Evolutionary conservation across 2,329 filamentous ascomycete genomes (phyloP).

Genomic region (Xylaria arbuscula): DNA sequence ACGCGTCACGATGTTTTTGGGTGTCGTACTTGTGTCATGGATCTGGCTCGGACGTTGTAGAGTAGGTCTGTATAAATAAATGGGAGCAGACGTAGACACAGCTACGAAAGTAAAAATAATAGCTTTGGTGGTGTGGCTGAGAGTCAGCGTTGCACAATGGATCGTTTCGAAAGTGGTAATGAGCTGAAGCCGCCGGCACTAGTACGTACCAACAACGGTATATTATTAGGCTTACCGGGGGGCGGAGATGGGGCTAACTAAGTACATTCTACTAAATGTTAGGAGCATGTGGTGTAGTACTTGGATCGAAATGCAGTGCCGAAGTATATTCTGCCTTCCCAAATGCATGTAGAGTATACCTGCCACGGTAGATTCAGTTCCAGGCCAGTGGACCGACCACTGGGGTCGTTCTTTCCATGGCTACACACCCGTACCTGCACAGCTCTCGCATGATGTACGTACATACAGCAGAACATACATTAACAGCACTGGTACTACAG

Average conservation of each 20-base stretch:
- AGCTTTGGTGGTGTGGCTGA: neutral
- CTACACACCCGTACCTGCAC: neutral
- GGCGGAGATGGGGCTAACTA: neutral
- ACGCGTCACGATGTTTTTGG: constrained; percentile 5
- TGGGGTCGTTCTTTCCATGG: neutral
- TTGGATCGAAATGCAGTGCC: no score
- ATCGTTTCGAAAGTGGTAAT: constrained; percentile 29
- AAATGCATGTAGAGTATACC: neutral
- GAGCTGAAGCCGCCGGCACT: constrained; percentile 3
- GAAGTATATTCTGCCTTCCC: no score
- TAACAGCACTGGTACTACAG: no score
- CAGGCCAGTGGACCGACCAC: no score
- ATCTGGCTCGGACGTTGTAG: neutral
- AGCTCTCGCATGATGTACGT: neutral
- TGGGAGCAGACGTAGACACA: constrained; percentile 7
- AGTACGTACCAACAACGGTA: neutral
- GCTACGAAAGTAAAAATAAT: constrained; percentile 4
- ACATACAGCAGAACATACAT: neutral
- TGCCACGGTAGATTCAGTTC: no score
- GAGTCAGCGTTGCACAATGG: constrained; percentile 11
- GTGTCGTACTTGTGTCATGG: constrained; percentile 1
- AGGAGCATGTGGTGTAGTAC: neutral
- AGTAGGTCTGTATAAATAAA: constrained; percentile 23
- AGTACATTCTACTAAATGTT: neutral
- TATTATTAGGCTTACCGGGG: constrained; percentile 7